These are phyloP conservation scores for Massarina eburnea DNA, from an alignment of 2,329 filamentous ascomycete genomes.

Conservation along the genomic window DNA sequence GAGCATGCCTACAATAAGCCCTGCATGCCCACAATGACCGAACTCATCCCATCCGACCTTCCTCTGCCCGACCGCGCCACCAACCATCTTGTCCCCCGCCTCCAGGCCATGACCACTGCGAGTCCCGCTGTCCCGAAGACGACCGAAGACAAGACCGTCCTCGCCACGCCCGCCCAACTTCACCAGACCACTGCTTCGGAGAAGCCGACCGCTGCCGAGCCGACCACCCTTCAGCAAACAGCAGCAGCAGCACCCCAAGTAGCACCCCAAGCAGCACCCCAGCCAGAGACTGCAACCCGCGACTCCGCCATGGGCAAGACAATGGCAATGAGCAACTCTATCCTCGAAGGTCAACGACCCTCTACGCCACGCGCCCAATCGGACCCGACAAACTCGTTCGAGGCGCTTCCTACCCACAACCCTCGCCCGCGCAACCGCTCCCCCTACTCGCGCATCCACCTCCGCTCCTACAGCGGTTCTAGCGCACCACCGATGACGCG, in stretches of 20 bases:
- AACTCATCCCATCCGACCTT: constrained; percentile 12
- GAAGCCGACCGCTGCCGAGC: neutral
- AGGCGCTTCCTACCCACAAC: constrained; percentile 28
- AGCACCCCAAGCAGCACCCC: neutral
- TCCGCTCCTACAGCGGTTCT: constrained; percentile 49
- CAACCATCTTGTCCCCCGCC: constrained; percentile 27
- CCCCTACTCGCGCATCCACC: constrained; percentile 50
- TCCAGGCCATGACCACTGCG: constrained; percentile 23
- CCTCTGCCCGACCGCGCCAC: constrained; percentile 1
- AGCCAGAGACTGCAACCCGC: neutral
- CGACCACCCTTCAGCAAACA: neutral
- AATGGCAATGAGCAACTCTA: constrained; percentile 23
- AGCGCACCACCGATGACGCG: constrained; percentile 51
- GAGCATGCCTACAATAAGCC: constrained; percentile 29
- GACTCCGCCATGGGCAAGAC: constrained; percentile 24
- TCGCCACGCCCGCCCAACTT: constrained; percentile 4
- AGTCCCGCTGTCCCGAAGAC: constrained; percentile 8
- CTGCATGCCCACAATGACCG: constrained; percentile 25
- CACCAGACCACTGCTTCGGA: neutral
- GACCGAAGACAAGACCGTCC: constrained; percentile 6
- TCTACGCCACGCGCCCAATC: constrained; percentile 43
- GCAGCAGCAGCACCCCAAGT: too few species aligned
- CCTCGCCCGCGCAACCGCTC: constrained; percentile 48
- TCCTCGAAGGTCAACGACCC: constrained; percentile 30
- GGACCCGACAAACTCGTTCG: constrained; percentile 38